Conservation (phyloP, 805 yeast genomes). For the Candida ipomoeae region DNA sequence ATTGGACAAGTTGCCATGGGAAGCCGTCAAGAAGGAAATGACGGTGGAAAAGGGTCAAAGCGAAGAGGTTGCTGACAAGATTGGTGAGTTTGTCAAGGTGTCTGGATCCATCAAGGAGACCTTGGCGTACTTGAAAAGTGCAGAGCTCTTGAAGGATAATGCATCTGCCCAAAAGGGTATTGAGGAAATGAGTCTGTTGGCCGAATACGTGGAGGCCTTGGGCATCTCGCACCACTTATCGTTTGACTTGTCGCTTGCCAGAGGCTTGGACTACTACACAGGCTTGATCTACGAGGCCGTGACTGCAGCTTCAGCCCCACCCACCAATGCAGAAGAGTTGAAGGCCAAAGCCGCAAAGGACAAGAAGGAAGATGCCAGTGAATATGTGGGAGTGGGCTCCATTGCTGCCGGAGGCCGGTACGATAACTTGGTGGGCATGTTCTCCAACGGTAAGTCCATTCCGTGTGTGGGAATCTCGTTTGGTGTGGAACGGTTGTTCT, state of each 20-base stretch:
- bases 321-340: conserved; percentile 67
- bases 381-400: conserved; percentile 96
- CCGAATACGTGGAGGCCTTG: conserved; percentile 79
- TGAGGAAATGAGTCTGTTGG: conserved; percentile 69
- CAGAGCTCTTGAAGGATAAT: conserved; percentile 57
- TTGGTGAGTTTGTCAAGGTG: conserved; percentile 83
- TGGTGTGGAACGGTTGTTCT: conserved; percentile 93
- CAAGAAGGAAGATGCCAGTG: conserved; percentile 80
- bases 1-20: conserved; percentile 95
- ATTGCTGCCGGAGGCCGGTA: conserved; percentile 99
- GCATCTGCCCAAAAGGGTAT: conserved; percentile 78
- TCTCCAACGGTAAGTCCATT: conserved; percentile 83
- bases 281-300: conserved; percentile 97
- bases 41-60: conserved; percentile 84
- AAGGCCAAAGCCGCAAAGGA: conserved; percentile 45
- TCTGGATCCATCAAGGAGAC: conserved; percentile 72
- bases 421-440: conserved; percentile 96
- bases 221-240: conserved; percentile 64
- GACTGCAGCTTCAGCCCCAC: conserved; percentile 95
- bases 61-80: conserved; percentile 87
- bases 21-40: conserved; percentile 87
- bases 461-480: conserved; percentile 98
- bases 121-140: conserved; percentile 50
- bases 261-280: conserved; percentile 97
- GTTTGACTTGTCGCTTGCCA: conserved; percentile 90